phyloP scores from a whole-genome alignment of 2,329 filamentous ascomycete species.

The Tolypocladium paradoxum region DNA sequence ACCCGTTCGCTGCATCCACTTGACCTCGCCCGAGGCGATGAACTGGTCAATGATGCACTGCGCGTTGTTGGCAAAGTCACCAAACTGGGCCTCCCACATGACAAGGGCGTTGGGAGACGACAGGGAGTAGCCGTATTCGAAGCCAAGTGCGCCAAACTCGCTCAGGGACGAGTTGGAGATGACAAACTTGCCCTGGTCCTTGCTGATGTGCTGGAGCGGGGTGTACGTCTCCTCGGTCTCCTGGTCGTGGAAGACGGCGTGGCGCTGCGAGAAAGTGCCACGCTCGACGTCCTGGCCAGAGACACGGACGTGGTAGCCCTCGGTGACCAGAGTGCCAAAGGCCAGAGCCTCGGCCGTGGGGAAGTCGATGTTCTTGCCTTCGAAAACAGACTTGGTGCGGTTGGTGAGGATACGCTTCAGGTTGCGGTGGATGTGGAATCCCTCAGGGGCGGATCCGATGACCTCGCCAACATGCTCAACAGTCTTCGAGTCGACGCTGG shows the following conservation, averaged over 20 bases:
- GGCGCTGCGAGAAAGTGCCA: slow-evolving; percentile 97
- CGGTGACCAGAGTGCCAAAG: slow-evolving; percentile 80
- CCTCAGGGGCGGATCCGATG: slow-evolving; percentile 70
- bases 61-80: slow-evolving; percentile 98
- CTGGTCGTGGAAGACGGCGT: slow-evolving; percentile 96
- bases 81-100: slow-evolving; percentile 99
- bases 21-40: slow-evolving; percentile 91
- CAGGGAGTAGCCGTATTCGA: slow-evolving; percentile 97
- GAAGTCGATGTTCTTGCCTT: slow-evolving; percentile 96
- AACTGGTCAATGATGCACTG: slow-evolving; percentile 99
- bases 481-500: slow-evolving; percentile 61
- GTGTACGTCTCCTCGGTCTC: slow-evolving; percentile 89
- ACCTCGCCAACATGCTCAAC: slow-evolving; percentile 73
- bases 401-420: slow-evolving; percentile 88
- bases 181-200: slow-evolving; percentile 90
- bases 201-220: slow-evolving; percentile 76
- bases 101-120: slow-evolving; percentile 94
- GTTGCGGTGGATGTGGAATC: slow-evolving; percentile 86
- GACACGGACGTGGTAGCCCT: slow-evolving; percentile 94
- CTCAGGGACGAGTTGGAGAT: slow-evolving; percentile 89
- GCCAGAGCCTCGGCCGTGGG: slow-evolving; percentile 92
- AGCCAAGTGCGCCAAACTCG: slow-evolving; percentile 68
- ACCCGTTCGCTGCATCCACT: slow-evolving; percentile 97
- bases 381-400: slow-evolving; percentile 82
- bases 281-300: slow-evolving; percentile 98